Base-by-base conservation (phyloP, 441 rosid species). In the Codiaeum variegatum region DNA sequence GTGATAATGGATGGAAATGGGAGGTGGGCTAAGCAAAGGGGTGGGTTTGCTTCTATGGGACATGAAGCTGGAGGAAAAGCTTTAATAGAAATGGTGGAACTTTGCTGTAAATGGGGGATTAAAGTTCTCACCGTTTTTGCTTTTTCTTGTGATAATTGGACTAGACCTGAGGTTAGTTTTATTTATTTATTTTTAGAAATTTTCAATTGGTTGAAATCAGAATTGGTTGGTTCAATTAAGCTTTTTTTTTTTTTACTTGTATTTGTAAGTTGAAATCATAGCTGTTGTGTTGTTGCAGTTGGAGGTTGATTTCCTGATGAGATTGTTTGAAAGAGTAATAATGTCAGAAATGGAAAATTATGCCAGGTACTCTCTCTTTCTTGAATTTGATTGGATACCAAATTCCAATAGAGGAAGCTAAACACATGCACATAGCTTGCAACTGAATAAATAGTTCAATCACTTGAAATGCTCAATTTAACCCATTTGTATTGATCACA, bases 1-100 rank as follows among this genome's bases (percentile, higher is more conserved):
- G 77, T 91, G 32, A 88, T 93, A 62, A 93, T 91, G 98, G 98
- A 90, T 59, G 97, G 98, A 8, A 93, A 91, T 66, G 91, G 80
- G 10, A 73, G 95, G 78, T 81, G 90, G 88, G 84, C 88, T 15
- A 76, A 73, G 56, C 77, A 76, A 60, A 75, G 78, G 9, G 88
- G 83, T 6, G 23, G 78, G 67, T 58, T 63, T 18, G 42, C 75
- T 28, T 67, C 67, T 0, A 70, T 73, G 0, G 90, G 90, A 3
- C 82, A 83, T 71, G 84, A 80, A 63, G 85, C 83, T 0, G 86
- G 88, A 13, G 70, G 73, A 9, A 62, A 78, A 44, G 71, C 84
- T 5, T 58, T 84, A 23, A 76, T 58, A 79, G 66, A 69, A 66
- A 31, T 84, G 15, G 62, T 80, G 19, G 24, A 69, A 29, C 74